Evolutionary conservation across 2,329 filamentous ascomycete genomes (phyloP).

Genomic region (Aspergillus glaucus): DNA sequence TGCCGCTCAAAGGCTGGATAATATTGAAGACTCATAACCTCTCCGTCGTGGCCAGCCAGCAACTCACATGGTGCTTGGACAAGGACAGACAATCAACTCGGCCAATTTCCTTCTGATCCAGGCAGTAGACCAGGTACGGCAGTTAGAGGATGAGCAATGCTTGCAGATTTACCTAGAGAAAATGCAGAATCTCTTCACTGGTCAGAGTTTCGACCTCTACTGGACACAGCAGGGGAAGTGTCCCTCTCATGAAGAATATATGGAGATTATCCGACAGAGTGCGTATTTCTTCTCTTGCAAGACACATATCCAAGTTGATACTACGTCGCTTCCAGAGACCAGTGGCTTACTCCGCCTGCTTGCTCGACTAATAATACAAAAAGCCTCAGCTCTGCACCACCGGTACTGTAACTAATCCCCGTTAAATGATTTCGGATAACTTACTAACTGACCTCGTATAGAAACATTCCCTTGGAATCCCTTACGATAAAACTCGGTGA

Average conservation of each 20-base stretch:
- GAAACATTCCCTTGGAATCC: slow-evolving; percentile 29
- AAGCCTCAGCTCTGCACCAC: slow-evolving; percentile 6
- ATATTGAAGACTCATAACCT: slow-evolving; percentile 40
- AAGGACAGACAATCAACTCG: slow-evolving; percentile 42
- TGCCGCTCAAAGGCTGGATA: slow-evolving; percentile 30
- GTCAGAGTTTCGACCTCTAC: slow-evolving; percentile 38
- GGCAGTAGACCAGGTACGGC: slow-evolving; percentile 26
- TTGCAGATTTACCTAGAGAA: slow-evolving; percentile 33
- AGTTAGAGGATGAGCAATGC: slow-evolving; percentile 16
- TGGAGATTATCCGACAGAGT: slow-evolving; percentile 37
- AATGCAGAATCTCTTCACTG: slow-evolving; percentile 32
- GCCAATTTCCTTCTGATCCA: slow-evolving; percentile 40
- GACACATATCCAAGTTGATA: background rate
- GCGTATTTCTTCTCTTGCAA: background rate
- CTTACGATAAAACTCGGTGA: slow-evolving; percentile 54
- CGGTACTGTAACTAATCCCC: background rate
- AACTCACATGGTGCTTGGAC: slow-evolving; percentile 40
- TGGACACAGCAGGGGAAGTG: slow-evolving; percentile 32
- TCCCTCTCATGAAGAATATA: slow-evolving; percentile 34
- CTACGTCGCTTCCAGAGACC: slow-evolving; percentile 19
- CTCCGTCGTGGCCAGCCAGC: slow-evolving; percentile 39
- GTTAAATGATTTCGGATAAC: too few relatives aligned
- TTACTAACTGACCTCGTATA: background rate
- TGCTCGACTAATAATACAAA: slow-evolving; percentile 31
- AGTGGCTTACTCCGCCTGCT: slow-evolving; percentile 36